phyloP scores from a whole-genome alignment of 257 asterid species.

The Nicotiana sylvestris region DNA sequence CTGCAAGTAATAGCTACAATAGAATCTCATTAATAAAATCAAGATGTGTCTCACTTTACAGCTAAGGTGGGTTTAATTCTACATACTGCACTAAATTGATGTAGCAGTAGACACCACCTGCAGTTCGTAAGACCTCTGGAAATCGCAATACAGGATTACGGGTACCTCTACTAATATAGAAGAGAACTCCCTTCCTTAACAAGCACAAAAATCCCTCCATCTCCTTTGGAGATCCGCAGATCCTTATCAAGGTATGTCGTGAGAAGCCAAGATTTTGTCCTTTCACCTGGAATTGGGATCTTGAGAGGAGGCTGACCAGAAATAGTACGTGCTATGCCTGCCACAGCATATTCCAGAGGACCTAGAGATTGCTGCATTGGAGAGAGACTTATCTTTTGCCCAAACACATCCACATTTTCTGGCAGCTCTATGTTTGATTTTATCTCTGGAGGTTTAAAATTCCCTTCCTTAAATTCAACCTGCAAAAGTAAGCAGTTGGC shows the following conservation, averaged over 20 bases:
- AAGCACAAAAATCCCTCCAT: constrained; percentile 93
- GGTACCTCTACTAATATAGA: constrained; percentile 28
- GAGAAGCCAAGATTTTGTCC: constrained; percentile 75
- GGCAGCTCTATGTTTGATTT: constrained; percentile 85
- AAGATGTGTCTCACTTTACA: background rate
- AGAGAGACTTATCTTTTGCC: constrained; percentile 69
- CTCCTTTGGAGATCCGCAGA: constrained; percentile 87
- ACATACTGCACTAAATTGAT: background rate
- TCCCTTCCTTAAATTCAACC: constrained; percentile 91
- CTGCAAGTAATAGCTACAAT: background rate
- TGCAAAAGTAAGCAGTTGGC: constrained; percentile 22
- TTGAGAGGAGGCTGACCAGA: constrained; percentile 86
- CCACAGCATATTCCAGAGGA: constrained; percentile 64
- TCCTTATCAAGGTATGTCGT: constrained; percentile 84
- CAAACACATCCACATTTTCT: constrained; percentile 53
- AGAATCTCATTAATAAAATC: background rate
- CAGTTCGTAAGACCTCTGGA: background rate
- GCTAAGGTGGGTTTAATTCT: background rate
- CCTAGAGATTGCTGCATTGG: constrained; percentile 57
- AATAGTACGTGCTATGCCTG: constrained; percentile 59
- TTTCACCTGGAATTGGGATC: constrained; percentile 74
- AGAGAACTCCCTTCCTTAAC: constrained; percentile 88
- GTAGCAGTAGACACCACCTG: background rate
- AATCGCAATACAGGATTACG: background rate
- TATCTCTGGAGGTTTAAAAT: constrained; percentile 78